phyloP scores from a whole-genome alignment of 2,329 filamentous ascomycete genomes.

The Didymella pinodella region DNA sequence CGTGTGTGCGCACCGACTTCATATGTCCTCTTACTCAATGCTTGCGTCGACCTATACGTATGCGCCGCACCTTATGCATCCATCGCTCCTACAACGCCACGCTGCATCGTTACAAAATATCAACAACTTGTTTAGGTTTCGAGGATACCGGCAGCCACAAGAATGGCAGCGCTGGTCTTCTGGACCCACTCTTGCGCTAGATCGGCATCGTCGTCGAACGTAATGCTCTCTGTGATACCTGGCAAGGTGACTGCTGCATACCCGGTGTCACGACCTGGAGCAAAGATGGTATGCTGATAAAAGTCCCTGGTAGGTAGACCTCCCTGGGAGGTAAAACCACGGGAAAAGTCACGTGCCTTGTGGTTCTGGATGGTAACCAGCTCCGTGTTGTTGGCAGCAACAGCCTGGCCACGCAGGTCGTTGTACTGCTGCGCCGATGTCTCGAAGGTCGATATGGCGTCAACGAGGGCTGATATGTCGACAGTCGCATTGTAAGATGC shows the following conservation, averaged over 20 bases:
- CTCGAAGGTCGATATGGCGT: constrained; percentile 51
- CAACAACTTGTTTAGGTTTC: constrained; percentile 22
- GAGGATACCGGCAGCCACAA: constrained; percentile 46
- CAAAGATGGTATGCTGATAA: constrained; percentile 58
- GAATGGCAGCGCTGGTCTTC: constrained; percentile 46
- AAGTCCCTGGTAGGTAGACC: constrained; percentile 56
- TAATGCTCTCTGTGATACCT: constrained; percentile 50
- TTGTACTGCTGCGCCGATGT: constrained; percentile 39
- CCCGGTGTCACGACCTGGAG: constrained; percentile 55
- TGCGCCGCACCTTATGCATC: constrained; percentile 3
- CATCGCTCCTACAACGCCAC: constrained; percentile 3
- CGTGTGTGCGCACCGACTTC: constrained; percentile 4
- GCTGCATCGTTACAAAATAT: neutral
- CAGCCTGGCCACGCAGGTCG: constrained; percentile 40
- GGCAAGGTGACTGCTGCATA: constrained; percentile 52
- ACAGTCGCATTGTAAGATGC: constrained; percentile 40
- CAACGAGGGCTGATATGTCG: constrained; percentile 42
- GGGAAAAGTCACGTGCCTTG: constrained; percentile 56
- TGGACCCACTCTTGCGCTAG: constrained; percentile 46
- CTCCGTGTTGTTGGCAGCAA: constrained; percentile 36
- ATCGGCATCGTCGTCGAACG: constrained; percentile 41
- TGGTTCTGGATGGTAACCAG: constrained; percentile 53
- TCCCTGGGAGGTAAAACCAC: constrained; percentile 57
- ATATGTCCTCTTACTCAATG: neutral
- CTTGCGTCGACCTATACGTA: constrained; percentile 7